Base-by-base conservation (phyloP, 768 basidiomycete genomes). In the Tylopilus rubrobrunneus region DNA sequence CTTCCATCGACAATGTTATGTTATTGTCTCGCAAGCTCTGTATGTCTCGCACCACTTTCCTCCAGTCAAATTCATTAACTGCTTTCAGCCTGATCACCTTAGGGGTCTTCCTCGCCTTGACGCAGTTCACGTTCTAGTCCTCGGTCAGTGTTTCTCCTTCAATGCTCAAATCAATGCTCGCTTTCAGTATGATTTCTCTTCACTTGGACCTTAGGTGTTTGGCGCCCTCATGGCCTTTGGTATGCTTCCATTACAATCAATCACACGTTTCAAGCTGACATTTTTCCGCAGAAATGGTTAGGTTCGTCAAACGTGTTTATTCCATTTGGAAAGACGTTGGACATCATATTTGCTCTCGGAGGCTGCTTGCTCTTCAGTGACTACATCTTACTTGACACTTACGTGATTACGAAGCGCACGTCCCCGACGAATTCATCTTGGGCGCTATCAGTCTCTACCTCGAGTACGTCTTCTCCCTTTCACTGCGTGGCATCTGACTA, bases 361-460 rank as follows among this genome's bases (percentile, higher is more conserved):
- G 92, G 86, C 15, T 86, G 85, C 60, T 74, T 96, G 45, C 69
- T 96, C 56, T 95, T 95, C 78, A 89, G 87, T 49, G 93, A 89
- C 28, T 97, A 94, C 66, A 78, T 96, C 60, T 83, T 94, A 61
- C 94, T 87, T 65, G 92, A 95, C 70, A 98, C 96, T 3, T 93
- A 88, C 69, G 67, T 83, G 58, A 95, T 98, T 77, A 92, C 90
- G 73, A 86, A 85, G 62, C 83, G 84, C 55, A 74, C 97, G 19
- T 91, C 89, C 2, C 93, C 4, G 97, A 99, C 59, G 97, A 99
- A 69, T 93, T 82, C 69, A 93, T 97, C 60, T 75, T 97, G 75
- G 96, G 86, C 34, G 79, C 92, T 17, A 87, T 98, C 65, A 87
- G 85, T 59, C 82, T 98, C n/a, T 98, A 98, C 73, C 85, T 98